These are phyloP conservation scores for Camellia japonica DNA, from an alignment of 148 eudicot genomes.

Conservation along the genomic window DNA sequence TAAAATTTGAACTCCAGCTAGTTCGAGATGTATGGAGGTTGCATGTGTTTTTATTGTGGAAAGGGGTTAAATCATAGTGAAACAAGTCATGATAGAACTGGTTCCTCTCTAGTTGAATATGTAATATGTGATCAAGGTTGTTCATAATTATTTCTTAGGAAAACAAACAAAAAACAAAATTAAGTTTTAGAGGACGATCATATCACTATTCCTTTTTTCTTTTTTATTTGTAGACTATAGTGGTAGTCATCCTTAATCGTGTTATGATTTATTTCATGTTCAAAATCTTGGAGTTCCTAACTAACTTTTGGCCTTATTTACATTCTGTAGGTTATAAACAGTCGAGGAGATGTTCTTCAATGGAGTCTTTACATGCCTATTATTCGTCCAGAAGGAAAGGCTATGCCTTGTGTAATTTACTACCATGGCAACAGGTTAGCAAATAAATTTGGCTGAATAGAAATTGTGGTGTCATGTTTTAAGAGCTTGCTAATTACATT, in stretches of 20 bases:
- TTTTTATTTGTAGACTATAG: background rate
- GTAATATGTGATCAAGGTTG: background rate
- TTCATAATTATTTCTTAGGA: background rate
- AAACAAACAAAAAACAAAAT: background rate
- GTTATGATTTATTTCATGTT: background rate
- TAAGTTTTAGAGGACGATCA: background rate
- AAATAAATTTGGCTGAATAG: constrained; percentile 7
- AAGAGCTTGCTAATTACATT: background rate
- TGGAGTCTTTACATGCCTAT: constrained; percentile 86
- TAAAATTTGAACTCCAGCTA: background rate
- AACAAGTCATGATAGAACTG: constrained; percentile 8
- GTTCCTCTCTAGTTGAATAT: background rate
- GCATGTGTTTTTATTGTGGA: background rate
- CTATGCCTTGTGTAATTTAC: constrained; percentile 89
- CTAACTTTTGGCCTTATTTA: constrained; percentile 11
- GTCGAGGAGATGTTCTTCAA: constrained; percentile 74
- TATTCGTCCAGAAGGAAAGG: constrained; percentile 67
- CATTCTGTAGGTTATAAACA: constrained; percentile 66
- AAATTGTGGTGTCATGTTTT: background rate
- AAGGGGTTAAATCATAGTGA: background rate
- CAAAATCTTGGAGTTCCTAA: background rate
- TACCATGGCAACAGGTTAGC: constrained; percentile 98
- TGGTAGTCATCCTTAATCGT: background rate
- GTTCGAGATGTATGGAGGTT: constrained; percentile 3
- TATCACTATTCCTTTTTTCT: background rate